A percentile compares a stretch with the other conserved stretches of the same genome.
These are phyloP conservation scores for Amoeboaphelidium protococcarum DNA, from an alignment of 371 early-diverging fungal species.

Conservation along the genomic window DNA sequence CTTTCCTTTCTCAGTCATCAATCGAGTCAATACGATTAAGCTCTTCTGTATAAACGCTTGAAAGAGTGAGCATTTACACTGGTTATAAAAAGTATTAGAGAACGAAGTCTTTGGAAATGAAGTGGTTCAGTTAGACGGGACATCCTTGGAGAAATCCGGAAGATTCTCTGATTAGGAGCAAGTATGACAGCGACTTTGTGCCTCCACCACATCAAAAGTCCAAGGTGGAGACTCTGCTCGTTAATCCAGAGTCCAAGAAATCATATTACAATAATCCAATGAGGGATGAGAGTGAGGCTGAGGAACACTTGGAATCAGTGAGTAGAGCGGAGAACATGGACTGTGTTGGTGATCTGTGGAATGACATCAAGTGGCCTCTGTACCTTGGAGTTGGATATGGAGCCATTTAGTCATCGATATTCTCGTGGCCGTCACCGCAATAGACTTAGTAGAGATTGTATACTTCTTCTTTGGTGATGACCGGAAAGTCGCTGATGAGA, in stretches of 20 bases:
- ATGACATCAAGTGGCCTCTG: not conserved
- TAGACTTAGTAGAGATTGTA: no score
- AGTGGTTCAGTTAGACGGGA: not conserved
- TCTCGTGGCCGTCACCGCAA: not conserved
- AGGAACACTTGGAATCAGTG: not conserved
- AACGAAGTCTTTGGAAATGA: no score
- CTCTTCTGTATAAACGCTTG: no score
- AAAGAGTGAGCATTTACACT: no score
- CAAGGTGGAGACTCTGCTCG: no score
- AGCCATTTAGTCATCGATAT: not conserved
- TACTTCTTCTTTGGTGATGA: not conserved
- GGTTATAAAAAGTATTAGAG: no score
- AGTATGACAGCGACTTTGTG: not conserved
- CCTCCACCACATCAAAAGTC: conserved; percentile 7
- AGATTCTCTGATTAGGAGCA: not conserved
- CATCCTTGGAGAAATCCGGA: not conserved
- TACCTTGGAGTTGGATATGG: not conserved
- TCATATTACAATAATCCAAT: not conserved
- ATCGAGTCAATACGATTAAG: no score
- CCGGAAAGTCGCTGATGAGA: not conserved
- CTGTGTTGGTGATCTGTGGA: not conserved
- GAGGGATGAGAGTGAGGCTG: not conserved
- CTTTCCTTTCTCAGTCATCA: no score
- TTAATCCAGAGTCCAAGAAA: no score
- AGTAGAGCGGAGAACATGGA: not conserved